Percentiles rank a stretch among this genome's conserved stretches.
phyloP scores from a whole-genome alignment of 768 basidiomycete genomes.

The Boletus subcaerulescens region DNA sequence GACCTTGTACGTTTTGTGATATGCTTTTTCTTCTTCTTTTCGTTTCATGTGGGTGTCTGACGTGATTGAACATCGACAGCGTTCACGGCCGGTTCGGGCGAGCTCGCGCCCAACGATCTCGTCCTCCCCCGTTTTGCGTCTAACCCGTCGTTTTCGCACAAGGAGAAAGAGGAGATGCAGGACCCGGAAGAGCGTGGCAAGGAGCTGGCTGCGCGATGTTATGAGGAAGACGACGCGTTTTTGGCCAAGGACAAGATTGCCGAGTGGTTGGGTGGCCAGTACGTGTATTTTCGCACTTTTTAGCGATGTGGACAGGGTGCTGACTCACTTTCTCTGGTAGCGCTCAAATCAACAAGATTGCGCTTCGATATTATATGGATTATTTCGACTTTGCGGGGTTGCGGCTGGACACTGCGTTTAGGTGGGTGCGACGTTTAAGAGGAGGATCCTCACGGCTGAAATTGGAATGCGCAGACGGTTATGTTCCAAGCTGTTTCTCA shows the following conservation, averaged over 20 bases:
- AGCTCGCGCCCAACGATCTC: constrained; percentile 52
- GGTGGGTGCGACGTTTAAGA: constrained; percentile 43
- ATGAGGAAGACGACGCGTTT: constrained; percentile 84
- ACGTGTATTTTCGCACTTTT: constrained; percentile 38
- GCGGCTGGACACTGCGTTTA: constrained; percentile 85
- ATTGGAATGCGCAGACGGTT: constrained; percentile 52
- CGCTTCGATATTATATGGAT: constrained; percentile 78
- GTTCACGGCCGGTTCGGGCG: constrained; percentile 43
- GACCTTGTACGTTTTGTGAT: constrained; percentile 40
- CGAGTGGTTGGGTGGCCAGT: constrained; percentile 94
- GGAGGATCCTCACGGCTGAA: background rate
- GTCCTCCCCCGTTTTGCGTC: constrained; percentile 45
- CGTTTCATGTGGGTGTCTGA: too few relatives aligned
- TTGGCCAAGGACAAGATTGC: constrained; percentile 85
- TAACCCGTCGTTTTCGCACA: constrained; percentile 33
- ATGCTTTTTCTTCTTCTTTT: constrained; percentile 14
- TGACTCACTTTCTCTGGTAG: constrained; percentile 38
- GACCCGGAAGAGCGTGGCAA: constrained; percentile 65
- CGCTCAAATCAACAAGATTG: constrained; percentile 68
- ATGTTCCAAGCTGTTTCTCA: constrained; percentile 89
- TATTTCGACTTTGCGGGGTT: constrained; percentile 84
- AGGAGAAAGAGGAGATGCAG: constrained; percentile 55
- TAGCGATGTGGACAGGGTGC: background rate
- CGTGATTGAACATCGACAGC: constrained; percentile 9
- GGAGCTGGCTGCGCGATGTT: constrained; percentile 74